Conservation (phyloP, 192 early-diverging fungal genomes). For the Coemansia sp. region DNA sequence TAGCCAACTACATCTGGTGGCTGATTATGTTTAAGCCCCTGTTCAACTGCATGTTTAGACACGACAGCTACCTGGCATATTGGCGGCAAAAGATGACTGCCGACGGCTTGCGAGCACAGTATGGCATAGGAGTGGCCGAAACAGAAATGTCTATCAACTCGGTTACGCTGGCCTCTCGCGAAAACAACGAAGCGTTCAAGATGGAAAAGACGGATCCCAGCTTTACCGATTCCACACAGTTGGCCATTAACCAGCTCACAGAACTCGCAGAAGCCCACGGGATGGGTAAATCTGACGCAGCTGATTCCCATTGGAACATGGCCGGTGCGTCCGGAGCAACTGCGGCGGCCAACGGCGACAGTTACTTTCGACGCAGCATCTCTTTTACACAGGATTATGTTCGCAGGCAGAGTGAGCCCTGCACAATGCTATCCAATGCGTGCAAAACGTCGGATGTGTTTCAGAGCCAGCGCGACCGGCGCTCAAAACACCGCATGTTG, state of each 20-base stretch:
- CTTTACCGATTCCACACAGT: slow-evolving; percentile 33
- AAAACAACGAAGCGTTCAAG: slow-evolving; percentile 4
- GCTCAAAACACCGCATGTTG: slow-evolving; percentile 19
- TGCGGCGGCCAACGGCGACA: background rate
- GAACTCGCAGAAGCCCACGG: no score
- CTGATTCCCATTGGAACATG: background rate
- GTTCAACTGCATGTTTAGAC: slow-evolving; percentile 39
- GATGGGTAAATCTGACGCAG: background rate
- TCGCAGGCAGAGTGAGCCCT: slow-evolving; percentile 39
- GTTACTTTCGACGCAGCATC: slow-evolving; percentile 6
- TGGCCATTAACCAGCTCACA: slow-evolving; percentile 30
- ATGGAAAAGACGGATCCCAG: slow-evolving; percentile 18
- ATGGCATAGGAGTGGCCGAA: slow-evolving; percentile 22
- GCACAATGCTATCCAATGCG: background rate
- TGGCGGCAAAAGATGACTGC: slow-evolving; percentile 43
- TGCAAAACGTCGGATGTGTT: background rate
- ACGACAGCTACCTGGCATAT: slow-evolving; percentile 33
- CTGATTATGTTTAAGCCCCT: slow-evolving; percentile 50
- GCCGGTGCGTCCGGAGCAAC: background rate
- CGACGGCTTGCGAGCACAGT: slow-evolving; percentile 35
- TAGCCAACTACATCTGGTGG: slow-evolving; percentile 49
- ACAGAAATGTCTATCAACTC: slow-evolving; percentile 31
- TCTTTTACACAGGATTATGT: slow-evolving; percentile 7
- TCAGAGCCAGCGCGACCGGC: slow-evolving; percentile 7
- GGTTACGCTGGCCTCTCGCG: slow-evolving; percentile 15